Conservation (phyloP, 192 early-diverging fungal species). For the Coemansia biformis region DNA sequence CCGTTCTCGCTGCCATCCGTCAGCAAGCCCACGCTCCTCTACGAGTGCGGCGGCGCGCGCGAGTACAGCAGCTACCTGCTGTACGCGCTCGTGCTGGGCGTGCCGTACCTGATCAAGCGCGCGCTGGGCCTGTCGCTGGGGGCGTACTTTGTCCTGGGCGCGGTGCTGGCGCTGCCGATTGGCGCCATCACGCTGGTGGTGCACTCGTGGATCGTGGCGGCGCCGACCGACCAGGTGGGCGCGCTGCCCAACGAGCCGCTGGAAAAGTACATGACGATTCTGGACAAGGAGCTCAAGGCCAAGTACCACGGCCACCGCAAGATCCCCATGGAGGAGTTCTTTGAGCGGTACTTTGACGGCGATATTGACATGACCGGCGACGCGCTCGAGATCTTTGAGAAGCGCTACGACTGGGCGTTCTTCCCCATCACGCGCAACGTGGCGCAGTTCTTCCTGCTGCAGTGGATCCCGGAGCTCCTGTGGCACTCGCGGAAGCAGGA, state of each 20-base stretch:
- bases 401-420: slow-evolving; percentile 88
- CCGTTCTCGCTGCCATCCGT: slow-evolving; percentile 37
- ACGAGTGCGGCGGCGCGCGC: slow-evolving; percentile 81
- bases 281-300: slow-evolving; percentile 69
- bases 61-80: slow-evolving; percentile 74
- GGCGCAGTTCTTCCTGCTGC: slow-evolving; percentile 86
- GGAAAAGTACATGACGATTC: slow-evolving; percentile 87
- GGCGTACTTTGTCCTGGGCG: slow-evolving; percentile 56
- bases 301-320: slow-evolving; percentile 71
- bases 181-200: slow-evolving; percentile 66
- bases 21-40: slow-evolving; percentile 51
- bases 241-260: slow-evolving; percentile 74
- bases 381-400: slow-evolving; percentile 80
- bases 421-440: slow-evolving; percentile 83
- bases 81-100: slow-evolving; percentile 53
- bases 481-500: slow-evolving; percentile 98
- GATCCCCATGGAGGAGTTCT: slow-evolving; percentile 98
- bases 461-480: slow-evolving; percentile 96
- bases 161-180: slow-evolving; percentile 63
- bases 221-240: slow-evolving; percentile 56
- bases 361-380: slow-evolving; percentile 91
- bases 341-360: slow-evolving; percentile 93
- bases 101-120: slow-evolving; percentile 64
- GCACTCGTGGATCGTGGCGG: slow-evolving; percentile 61
- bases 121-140: slow-evolving; percentile 60